These are phyloP conservation scores for Penicillium lagena DNA, from an alignment of 495 filamentous ascomycete species.

Conservation along the genomic window DNA sequence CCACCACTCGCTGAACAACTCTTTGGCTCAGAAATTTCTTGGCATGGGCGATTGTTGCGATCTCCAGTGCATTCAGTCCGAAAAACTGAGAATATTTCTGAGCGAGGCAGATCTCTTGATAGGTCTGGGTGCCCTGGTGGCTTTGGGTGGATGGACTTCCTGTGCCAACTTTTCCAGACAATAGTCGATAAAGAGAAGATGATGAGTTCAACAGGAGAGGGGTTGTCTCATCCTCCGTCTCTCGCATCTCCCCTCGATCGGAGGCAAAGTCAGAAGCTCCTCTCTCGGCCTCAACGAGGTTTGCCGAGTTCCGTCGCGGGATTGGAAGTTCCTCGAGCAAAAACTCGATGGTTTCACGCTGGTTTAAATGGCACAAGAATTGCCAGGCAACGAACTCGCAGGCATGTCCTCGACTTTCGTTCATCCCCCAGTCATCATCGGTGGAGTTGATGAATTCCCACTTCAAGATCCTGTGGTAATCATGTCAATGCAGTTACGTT, in stretches of 20 bases:
- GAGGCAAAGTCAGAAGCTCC: constrained; percentile 11
- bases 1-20: constrained; percentile 80
- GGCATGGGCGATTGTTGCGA: constrained; percentile 80
- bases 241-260: neutral
- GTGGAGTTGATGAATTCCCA: constrained; percentile 60
- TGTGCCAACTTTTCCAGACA: constrained; percentile 5
- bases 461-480: constrained; percentile 60
- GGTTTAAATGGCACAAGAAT: constrained; percentile 71
- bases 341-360: constrained; percentile 75
- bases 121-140: constrained; percentile 4
- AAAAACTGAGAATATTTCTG: constrained; percentile 62
- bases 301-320: constrained; percentile 10
- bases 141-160: constrained; percentile 3
- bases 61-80: constrained; percentile 81
- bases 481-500: neutral
- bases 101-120: constrained; percentile 24
- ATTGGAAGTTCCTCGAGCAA: constrained; percentile 72
- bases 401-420: constrained; percentile 71
- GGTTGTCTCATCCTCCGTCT: constrained; percentile 15
- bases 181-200: constrained; percentile 18
- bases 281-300: constrained; percentile 19
- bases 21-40: constrained; percentile 86
- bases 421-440: constrained; percentile 63
- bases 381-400: constrained; percentile 93
- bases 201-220: constrained; percentile 23